These are phyloP conservation scores for Solanum hybrid DNA, from an alignment of 305 asterid genomes.

Conservation along the genomic window DNA sequence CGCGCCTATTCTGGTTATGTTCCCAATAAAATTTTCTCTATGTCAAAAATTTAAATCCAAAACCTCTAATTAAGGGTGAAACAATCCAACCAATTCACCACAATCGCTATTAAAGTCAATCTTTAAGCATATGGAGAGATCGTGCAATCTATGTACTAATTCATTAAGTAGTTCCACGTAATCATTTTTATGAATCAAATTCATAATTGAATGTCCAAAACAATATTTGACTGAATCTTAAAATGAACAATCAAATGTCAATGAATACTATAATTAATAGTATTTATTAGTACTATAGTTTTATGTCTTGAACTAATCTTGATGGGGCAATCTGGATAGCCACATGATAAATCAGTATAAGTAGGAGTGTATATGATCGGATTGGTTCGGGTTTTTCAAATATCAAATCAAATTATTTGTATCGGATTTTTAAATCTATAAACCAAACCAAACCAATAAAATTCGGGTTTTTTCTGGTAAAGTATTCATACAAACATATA, in stretches of 20 bases:
- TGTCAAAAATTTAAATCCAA: accelerated
- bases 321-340: neutral
- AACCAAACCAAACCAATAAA: too few relatives aligned
- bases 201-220: neutral
- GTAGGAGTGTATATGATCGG: too few relatives aligned
- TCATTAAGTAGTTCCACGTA: neutral
- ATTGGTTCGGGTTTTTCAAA: too few relatives aligned
- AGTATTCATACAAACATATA: too few relatives aligned
- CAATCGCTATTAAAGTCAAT: neutral
- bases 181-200: neutral
- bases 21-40: too few relatives aligned
- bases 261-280: neutral
- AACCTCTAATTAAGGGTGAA: too few relatives aligned
- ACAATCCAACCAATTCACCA: neutral
- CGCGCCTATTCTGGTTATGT: neutral
- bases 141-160: neutral
- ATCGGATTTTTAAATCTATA: too few relatives aligned
- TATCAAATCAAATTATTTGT: too few relatives aligned
- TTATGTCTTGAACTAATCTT: neutral
- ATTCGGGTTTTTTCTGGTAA: too few relatives aligned
- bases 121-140: neutral
- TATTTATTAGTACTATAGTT: neutral
- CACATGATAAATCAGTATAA: neutral
- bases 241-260: neutral
- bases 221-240: neutral